Base-by-base conservation (phyloP, 306 rosid genomes). In the Dicorynia guianensis region DNA sequence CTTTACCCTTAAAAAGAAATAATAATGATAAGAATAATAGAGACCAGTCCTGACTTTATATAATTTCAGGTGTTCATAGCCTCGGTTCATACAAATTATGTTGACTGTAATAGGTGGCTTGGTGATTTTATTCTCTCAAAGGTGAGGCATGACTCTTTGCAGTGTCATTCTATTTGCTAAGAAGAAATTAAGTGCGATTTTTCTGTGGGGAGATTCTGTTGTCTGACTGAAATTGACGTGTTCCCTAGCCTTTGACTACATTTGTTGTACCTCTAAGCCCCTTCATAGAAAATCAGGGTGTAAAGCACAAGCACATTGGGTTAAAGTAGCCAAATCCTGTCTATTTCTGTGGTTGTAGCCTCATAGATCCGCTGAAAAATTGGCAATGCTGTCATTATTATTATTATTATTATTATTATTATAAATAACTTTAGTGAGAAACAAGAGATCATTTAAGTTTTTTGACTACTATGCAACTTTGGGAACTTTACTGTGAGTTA, bases 31-130 rank as follows among this genome's bases (percentile, higher is more conserved):
- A 25, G 1, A 25, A 25, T 25, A 1, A 25, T 25, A 25, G 30
- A 67, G 64, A 5, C 58, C 42, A 75, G 44, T 79, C 69, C 56
- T 76, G 35, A 18, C 40, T 15, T n/a, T 72, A 48, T 72, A 58
- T 64, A 63, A 67, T 89, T 82, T 84, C 93, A 92, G 97, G 89
- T 92, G 64, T 86, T 92, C 77, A 86, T 74, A 74, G 96, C 93
- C 40, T 80, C 93, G 2, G 87, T 95, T 63, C 99, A 95, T 87
- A 70, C 93, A 13, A 95, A 95, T 80, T 95, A 95, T 36, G 99
- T 95, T 44, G 99, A 95, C 93, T 95, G 99, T 77, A 95, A 75
- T 85, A 90, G 99, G 79, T 95, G 99, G 99, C 91, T 95, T 15
- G 99, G 99, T 49, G 99, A 95, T 79, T 92, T 90, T 78, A 80